Base-by-base conservation (phyloP, 176 grass and related monocot species). In the Miscanthus lutarioriparius region DNA sequence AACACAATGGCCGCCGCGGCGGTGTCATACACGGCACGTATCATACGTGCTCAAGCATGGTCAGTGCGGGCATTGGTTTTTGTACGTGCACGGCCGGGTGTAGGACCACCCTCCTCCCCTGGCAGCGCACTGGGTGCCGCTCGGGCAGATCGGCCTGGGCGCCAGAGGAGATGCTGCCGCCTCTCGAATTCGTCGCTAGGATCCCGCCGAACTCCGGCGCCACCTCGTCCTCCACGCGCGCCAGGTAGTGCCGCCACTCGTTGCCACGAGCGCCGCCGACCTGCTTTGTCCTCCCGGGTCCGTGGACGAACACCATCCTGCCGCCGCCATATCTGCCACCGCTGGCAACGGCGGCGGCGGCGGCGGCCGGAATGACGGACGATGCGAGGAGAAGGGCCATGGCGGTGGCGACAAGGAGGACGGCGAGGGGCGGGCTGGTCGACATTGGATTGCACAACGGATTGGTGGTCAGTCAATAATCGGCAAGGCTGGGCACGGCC, bases 21-120 rank as follows among this genome's bases (percentile, higher is more conserved):
- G 7, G 38, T 9, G 38, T 37, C 39, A 40, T 8, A 41, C 7
- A 41, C 10, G 39, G 38, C 39, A 9, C 8, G 8, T 40, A 10
- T 32, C 38, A 8, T 37, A 37, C 37, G 39, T 40, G 39, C 39
- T 40, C 40, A 43, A 2, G 40, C 10, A 16, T 48, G 47, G 5
- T 64, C 11, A 64, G n/a, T 64, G 61, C 26, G 67, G 19, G 59
- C 76, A 79, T 0, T 2, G 8, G 8, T n/a, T 23, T 8, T 13
- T 4, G 39, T 36, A 80, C 28, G 35, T 64, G 68, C 87, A 91
- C 82, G 26, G 73, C 73, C 1, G 86, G 77, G n/a, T 85, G 80
- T 62, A 94, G 71, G 44, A 15, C 8, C 49, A 15, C 8, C 49
- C 74, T 8, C 8, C 22, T 1, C 19, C 67, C 48, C 0, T 39